A percentile compares a stretch with the other conserved stretches of the same genome.
phyloP scores from a whole-genome alignment of 805 yeast species.

The Diddensiella caesifluorescens region DNA sequence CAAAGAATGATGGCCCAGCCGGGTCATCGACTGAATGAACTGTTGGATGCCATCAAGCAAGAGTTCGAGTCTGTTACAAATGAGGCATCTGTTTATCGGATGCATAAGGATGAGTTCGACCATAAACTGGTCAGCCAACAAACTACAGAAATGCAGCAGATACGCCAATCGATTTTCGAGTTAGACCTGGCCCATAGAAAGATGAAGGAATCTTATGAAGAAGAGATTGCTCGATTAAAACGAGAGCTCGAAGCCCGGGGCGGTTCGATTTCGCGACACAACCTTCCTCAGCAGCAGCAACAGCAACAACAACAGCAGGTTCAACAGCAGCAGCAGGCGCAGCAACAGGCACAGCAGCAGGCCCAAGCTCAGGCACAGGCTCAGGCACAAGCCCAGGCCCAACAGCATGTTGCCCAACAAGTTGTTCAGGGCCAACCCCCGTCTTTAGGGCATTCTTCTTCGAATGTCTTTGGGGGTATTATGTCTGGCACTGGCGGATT shows the following conservation, averaged over 20 bases:
- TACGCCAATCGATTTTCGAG: constrained; percentile 89
- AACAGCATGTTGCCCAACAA: constrained; percentile 31
- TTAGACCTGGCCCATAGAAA: constrained; percentile 90
- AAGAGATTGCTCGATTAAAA: constrained; percentile 80
- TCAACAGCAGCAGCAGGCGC: constrained; percentile 17
- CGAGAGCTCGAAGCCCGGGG: constrained; percentile 80
- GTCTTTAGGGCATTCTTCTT: constrained; percentile 27
- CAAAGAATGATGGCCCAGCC: constrained; percentile 29
- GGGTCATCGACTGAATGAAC: constrained; percentile 53
- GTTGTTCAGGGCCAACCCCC: constrained; percentile 24
- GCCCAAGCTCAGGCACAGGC: constrained; percentile 25
- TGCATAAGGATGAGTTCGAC: constrained; percentile 91
- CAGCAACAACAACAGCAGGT: constrained; percentile 30
- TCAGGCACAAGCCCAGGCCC: constrained; percentile 36
- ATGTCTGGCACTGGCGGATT: constrained; percentile 30
- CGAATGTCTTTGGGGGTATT: constrained; percentile 30
- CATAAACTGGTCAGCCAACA: constrained; percentile 74
- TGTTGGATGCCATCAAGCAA: constrained; percentile 84
- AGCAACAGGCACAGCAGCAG: constrained; percentile 12
- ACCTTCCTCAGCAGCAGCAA: constrained; percentile 40
- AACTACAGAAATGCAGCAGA: constrained; percentile 87
- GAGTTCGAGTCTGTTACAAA: constrained; percentile 81
- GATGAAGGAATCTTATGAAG: constrained; percentile 94
- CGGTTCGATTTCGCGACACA: constrained; percentile 44
- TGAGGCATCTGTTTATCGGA: constrained; percentile 79